These are phyloP conservation scores for Citrus trifoliata DNA, from an alignment of 345 rosid species.

Conservation along the genomic window DNA sequence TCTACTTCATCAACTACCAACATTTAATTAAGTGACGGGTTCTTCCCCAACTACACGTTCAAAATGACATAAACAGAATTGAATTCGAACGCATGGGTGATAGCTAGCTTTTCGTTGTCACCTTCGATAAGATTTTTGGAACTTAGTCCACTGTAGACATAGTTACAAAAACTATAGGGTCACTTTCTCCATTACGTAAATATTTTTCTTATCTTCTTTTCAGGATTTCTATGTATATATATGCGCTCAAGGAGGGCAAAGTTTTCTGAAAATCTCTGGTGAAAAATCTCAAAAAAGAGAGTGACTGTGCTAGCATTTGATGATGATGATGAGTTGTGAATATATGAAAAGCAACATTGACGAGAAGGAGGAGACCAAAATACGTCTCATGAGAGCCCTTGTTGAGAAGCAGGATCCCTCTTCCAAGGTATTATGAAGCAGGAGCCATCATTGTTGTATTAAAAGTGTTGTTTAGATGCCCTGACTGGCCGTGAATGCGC, in stretches of 20 bases:
- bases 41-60: not conserved
- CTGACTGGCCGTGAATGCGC: too few species aligned
- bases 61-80: not conserved
- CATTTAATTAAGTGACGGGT: not conserved
- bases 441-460: not conserved
- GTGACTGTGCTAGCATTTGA: not conserved
- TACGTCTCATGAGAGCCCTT: conserved; percentile 27
- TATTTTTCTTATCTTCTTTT: not conserved
- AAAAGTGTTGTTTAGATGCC: too few species aligned
- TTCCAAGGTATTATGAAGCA: conserved; percentile 21
- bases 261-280: not conserved
- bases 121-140: not conserved
- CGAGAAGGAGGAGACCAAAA: conserved; percentile 20
- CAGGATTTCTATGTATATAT: not conserved
- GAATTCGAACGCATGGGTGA: not conserved
- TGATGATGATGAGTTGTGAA: not conserved
- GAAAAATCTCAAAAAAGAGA: not conserved
- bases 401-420: conserved; percentile 35
- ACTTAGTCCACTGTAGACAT: too few species aligned
- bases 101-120: not conserved
- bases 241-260: not conserved
- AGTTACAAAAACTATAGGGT: not conserved
- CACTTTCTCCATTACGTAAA: not conserved
- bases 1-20: not conserved
- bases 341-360: not conserved